Base-by-base conservation (phyloP, 2,329 filamentous ascomycete species). In the Scedosporium minutisporum region DNA sequence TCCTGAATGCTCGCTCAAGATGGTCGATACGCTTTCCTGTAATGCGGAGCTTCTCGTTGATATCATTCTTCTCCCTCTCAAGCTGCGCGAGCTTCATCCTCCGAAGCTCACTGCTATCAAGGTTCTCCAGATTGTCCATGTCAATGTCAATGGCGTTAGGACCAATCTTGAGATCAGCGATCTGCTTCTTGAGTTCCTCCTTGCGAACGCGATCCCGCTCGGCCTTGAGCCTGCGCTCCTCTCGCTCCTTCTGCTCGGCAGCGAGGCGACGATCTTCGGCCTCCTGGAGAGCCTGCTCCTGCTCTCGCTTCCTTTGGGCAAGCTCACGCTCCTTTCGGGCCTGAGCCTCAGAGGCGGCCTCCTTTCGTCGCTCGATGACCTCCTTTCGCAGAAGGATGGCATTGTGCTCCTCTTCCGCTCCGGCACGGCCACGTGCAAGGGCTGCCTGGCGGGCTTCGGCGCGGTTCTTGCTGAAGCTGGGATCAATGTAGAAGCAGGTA, bases 11-110 rank as follows among this genome's bases (percentile, higher is more conserved):
- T 79, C 95, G 90, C 81, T 99, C 95, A 69, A 99, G 80, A 77
- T 99, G 93, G 73, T 99, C 95, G 70, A 97, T 90, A 67, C 95
- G 89, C 85, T 97, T 97, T 74, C 89, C 91, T 65, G 93, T 96
- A 69, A 96, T 86, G 70, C 92, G 88, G 61, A 97, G 85, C 73
- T 90, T 91, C 77, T 97, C 92, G 66, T 90, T 91, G 68, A 97
- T 87, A 72, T 95, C 92, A 71, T 93, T 96, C 88, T 97, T 99
- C 82, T 97, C 95, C 69, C 93, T 93, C 79, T 97, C 95, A 10
- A 99, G 85, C 76, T 96, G 93, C 65, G 91, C 89, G 63, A 99
- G 85, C 82, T 97, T 97, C 79, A 99, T 89, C 68, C 90, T 89
- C 74, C 95, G 93, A 69, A 99, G 90, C 66, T 89, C 88, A 75